A percentile compares a stretch with the other conserved stretches of the same genome.
Conservation (phyloP, 2,329 filamentous ascomycete genomes). For the Phialocephala subalpina region DNA sequence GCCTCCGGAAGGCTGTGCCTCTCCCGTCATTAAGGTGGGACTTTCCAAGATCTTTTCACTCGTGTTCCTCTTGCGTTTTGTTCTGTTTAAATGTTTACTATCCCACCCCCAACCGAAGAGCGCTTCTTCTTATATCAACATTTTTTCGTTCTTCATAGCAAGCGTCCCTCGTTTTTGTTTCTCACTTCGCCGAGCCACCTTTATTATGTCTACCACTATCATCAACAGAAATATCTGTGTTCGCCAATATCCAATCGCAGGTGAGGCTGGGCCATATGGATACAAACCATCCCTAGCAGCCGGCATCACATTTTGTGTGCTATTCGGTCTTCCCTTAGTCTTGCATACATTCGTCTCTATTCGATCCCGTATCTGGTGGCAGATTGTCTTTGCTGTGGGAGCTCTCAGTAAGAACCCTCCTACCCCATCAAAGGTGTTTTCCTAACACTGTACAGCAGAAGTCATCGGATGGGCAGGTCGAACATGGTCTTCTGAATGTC, state of each 20-base stretch:
- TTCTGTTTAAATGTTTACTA: background rate
- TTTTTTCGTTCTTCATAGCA: no score
- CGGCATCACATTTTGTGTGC: slow-evolving; percentile 53
- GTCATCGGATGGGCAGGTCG: slow-evolving; percentile 47
- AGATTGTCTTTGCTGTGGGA: slow-evolving; percentile 54
- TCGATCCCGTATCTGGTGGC: slow-evolving; percentile 56
- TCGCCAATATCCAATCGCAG: background rate
- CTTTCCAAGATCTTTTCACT: background rate
- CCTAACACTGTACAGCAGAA: slow-evolving; percentile 43
- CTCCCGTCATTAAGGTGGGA: background rate
- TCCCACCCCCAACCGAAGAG: background rate
- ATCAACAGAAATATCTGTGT: background rate
- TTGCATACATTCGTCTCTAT: slow-evolving; percentile 52
- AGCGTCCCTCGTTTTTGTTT: background rate
- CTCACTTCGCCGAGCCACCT: background rate
- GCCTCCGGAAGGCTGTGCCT: background rate
- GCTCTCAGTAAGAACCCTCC: slow-evolving; percentile 42
- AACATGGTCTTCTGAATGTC: slow-evolving; percentile 36
- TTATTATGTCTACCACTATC: background rate
- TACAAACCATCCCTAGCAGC: slow-evolving; percentile 33
- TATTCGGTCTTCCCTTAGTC: slow-evolving; percentile 53
- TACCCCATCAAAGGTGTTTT: slow-evolving; percentile 23
- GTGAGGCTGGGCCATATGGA: slow-evolving; percentile 21
- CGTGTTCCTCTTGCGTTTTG: background rate
- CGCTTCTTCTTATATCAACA: no score